Percentiles rank a stretch among this genome's conserved stretches.
phyloP scores from a whole-genome alignment of 306 rosid genomes.

The Argentina anserina region DNA sequence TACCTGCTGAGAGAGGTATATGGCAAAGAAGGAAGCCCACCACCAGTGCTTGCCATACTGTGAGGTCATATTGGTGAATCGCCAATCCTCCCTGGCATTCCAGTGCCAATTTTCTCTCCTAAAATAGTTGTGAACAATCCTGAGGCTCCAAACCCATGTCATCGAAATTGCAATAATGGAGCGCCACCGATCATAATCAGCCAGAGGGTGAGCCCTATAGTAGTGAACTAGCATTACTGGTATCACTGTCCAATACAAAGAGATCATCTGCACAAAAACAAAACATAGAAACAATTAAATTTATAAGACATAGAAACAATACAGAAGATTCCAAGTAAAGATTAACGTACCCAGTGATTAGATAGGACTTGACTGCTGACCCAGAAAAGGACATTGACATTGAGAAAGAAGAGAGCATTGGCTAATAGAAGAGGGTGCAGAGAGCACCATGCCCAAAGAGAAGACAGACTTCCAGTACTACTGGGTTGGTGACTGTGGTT shows the following conservation, averaged over 20 bases:
- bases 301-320: not conserved
- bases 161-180: slow-evolving; percentile 51
- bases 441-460: slow-evolving; percentile 71
- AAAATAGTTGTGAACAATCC: slow-evolving; percentile 81
- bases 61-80: slow-evolving; percentile 72
- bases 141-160: slow-evolving; percentile 75
- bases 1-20: slow-evolving; percentile 88
- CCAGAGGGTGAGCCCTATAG: slow-evolving; percentile 73
- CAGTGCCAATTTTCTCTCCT: slow-evolving; percentile 85
- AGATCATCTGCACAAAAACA: slow-evolving; percentile 66
- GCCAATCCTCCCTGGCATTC: slow-evolving; percentile 94
- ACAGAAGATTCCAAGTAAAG: not conserved
- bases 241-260: slow-evolving; percentile 84
- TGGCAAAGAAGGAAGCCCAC: slow-evolving; percentile 84
- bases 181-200: slow-evolving; percentile 54
- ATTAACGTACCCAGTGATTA: slow-evolving; percentile 70
- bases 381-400: slow-evolving; percentile 83
- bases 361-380: slow-evolving; percentile 55
- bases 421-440: slow-evolving; percentile 72
- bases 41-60: slow-evolving; percentile 81
- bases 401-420: slow-evolving; percentile 81
- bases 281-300: slow-evolving; percentile 5
- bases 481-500: slow-evolving; percentile 15
- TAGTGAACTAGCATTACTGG: slow-evolving; percentile 79
- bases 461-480: slow-evolving; percentile 24